Base-by-base conservation (phyloP, 2,329 filamentous ascomycete genomes). In the Periconia sp. region DNA sequence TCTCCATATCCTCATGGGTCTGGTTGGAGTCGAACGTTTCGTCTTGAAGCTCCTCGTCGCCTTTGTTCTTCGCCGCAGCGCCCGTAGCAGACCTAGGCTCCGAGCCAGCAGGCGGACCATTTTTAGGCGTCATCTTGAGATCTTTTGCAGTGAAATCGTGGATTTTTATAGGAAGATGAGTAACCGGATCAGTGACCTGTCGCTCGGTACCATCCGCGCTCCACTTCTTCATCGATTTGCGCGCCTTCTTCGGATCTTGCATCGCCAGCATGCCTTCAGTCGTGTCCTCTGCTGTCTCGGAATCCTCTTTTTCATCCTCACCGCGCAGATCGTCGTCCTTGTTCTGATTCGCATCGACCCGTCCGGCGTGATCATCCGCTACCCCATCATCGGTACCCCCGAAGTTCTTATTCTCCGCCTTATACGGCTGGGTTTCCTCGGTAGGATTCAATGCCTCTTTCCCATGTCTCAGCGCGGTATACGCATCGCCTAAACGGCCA, bases 111-210 rank as follows among this genome's bases (percentile, higher is more conserved):
- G 76, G 69, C 3, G 74, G 70, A 5, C 75, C 69, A 56, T 82
- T 82, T 64, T 81, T 74, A 33, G 75, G 68, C 20, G 76, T 72
- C 48, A 71, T 69, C 55, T 81, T 75, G 31, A 90, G 75, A 49
- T 88, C 85, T 40, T 84, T 81, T 27, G 81, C 78, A 0, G 87
- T 89, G 62, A 86, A 86, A 65, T 90, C 88, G 64, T 88, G 85
- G 35, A 90, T 87, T 35, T 74, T 77, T 45, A 90, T 80, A 1
- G 87, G 86, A 2, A 90, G 77, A 71, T 90, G 88, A 1, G 88
- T 91, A 40, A 90, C 81, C 0, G 87, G 87, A 63, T 91, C 88
- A 1, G 87, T 90, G 45, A 90, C 87, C 65, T 88, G 80, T 54
- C 81, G 76, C 53, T 80, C 78, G 23, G 79, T 77, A 30, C 77